Evolutionary conservation across 1,284 basidiomycete genomes (phyloP), one percentile per base, ranked within the genome.

Genomic region (Peniophora sp.): DNA sequence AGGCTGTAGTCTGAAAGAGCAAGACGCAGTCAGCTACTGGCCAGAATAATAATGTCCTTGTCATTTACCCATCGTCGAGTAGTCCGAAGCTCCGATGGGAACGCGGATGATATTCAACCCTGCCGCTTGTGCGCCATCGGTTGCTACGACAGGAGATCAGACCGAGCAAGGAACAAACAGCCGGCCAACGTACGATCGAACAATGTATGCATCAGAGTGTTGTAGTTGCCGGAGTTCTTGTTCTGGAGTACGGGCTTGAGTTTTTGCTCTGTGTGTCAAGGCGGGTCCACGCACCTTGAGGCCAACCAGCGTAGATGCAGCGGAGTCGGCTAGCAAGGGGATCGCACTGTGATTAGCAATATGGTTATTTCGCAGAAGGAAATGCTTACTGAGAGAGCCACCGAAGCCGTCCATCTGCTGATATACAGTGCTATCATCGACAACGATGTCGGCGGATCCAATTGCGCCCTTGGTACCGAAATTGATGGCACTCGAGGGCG

Each of bases 31-130:
- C 1, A 37, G 34, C 12, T 18, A 3, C 20, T 5, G 27, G 27
- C 27, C 27, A 12, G 27, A 32, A 6, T 12, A 32, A 12, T 32
- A 32, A n/a, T n/a, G n/a, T n/a, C n/a, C 34, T 10, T n/a, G 34
- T 41, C n/a, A 47, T 58, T 35, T 53, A 69, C 69, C 47, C 0
- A 49, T 59, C 2, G 65, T 48, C 14, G 72, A 73, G 57, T 79
- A 77, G 60, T 79, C 76, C 18, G 72, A 66, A 6, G 77, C 74
- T 35, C 77, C 78, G 15, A 79, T 66, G 0, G 75, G 70, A n/a
- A 78, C 68, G n/a, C 78, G 71, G 42, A 79, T 59, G 56, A 74
- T 75, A 9, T 72, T 69, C 24, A 79, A 62, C 2, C 77, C 77
- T 3, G 76, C 75, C 20, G 69, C 68, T 47, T 70, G 59, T 32